Conservation (phyloP, 2,329 filamentous ascomycete species). For the Diaporthe nobilis region DNA sequence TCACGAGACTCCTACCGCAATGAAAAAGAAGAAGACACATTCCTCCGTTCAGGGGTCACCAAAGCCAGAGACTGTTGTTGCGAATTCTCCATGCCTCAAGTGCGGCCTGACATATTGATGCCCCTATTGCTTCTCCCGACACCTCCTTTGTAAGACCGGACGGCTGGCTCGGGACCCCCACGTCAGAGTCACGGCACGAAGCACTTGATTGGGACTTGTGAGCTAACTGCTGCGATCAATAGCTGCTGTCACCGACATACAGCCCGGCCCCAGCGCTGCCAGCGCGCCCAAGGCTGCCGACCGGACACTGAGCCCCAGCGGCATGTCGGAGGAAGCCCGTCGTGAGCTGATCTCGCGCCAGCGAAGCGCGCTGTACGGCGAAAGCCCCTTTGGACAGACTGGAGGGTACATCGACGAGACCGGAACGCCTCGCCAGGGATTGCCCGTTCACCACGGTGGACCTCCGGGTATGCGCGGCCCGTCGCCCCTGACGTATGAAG, state of each 20-base stretch:
- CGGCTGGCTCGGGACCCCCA: slow-evolving; percentile 45
- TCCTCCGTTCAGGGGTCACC: slow-evolving; percentile 48
- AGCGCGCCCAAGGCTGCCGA: slow-evolving; percentile 76
- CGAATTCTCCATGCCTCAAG: slow-evolving; percentile 40
- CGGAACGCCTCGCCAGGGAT: slow-evolving; percentile 72
- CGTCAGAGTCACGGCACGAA: slow-evolving; percentile 37
- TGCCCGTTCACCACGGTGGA: slow-evolving; percentile 75
- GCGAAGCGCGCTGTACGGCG: slow-evolving; percentile 93
- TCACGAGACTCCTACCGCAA: slow-evolving; percentile 60
- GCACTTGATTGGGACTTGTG: slow-evolving; percentile 40
- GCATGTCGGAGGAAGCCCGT: slow-evolving; percentile 95
- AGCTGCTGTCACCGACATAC: slow-evolving; percentile 66
- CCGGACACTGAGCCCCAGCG: slow-evolving; percentile 84
- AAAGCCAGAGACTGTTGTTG: slow-evolving; percentile 40
- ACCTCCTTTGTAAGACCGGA: slow-evolving; percentile 46
- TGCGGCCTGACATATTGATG: slow-evolving; percentile 40
- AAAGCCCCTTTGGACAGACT: slow-evolving; percentile 77
- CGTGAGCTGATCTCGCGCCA: slow-evolving; percentile 96
- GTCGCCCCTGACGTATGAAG: slow-evolving; percentile 85
- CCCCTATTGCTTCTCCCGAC: slow-evolving; percentile 43
- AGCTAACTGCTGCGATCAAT: slow-evolving; percentile 53
- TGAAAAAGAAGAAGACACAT: slow-evolving; percentile 53
- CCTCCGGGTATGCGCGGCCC: slow-evolving; percentile 78
- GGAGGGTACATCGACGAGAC: slow-evolving; percentile 78
- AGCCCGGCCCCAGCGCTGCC: slow-evolving; percentile 55